These are phyloP conservation scores for Apophysomyces elegans DNA, from an alignment of 371 early-diverging fungal species.

Conservation along the genomic window DNA sequence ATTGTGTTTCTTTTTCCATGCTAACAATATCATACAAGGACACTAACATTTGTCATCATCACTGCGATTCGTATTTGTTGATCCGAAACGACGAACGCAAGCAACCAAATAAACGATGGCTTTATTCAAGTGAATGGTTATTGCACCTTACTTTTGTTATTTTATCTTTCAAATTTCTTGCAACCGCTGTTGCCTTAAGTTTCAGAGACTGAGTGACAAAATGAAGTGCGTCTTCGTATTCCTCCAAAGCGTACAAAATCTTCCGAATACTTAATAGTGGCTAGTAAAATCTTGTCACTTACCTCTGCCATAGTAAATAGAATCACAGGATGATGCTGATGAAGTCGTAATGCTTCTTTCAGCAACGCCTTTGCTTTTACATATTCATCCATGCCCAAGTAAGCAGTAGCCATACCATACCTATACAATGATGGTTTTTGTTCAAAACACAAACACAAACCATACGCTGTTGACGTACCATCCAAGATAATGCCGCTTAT, in stretches of 20 bases:
- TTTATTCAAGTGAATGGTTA: neutral
- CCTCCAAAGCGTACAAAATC: constrained; percentile 15
- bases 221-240: constrained; percentile 13
- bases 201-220: constrained; percentile 14
- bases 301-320: constrained; percentile 40
- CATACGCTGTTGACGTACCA: constrained; percentile 25
- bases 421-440: constrained; percentile 9
- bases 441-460: neutral
- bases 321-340: constrained; percentile 41
- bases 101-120: no score
- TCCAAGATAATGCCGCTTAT: constrained; percentile 38
- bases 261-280: neutral
- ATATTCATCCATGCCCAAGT: constrained; percentile 31
- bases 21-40: no score
- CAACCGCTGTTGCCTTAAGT: neutral
- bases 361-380: constrained; percentile 30
- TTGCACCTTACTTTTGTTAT: neutral
- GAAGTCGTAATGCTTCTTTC: constrained; percentile 36
- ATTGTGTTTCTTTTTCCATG: no score
- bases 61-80: no score
- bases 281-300: neutral
- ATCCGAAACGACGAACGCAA: no score
- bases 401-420: constrained; percentile 42
- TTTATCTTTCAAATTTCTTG: neutral
- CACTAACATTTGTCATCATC: no score